A percentile compares a stretch with the other conserved stretches of the same genome.
Evolutionary conservation across 305 asterid genomes (phyloP).

Genomic region (Fraxinus floribunda): DNA sequence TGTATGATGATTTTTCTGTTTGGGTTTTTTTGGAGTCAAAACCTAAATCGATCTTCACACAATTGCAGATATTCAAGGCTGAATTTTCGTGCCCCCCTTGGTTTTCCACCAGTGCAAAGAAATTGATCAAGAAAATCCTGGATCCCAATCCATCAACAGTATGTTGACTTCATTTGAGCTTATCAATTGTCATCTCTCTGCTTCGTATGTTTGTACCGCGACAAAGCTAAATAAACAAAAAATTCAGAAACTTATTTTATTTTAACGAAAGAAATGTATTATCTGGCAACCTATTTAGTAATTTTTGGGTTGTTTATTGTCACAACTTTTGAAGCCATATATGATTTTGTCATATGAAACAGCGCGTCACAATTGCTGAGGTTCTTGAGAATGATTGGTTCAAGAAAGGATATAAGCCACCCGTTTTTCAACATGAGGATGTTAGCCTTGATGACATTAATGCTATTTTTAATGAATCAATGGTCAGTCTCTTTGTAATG

Average conservation of each 20-base stretch:
- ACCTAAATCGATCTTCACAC: conserved; percentile 1
- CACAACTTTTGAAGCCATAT: background rate
- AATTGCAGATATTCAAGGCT: conserved; percentile 84
- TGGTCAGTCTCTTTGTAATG: conserved; percentile 40
- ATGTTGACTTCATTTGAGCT: conserved; percentile 30
- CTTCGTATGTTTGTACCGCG: background rate
- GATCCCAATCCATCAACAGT: conserved; percentile 94
- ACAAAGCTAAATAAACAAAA: background rate
- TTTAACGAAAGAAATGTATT: background rate
- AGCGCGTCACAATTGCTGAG: conserved; percentile 78
- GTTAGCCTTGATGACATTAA: conserved; percentile 78
- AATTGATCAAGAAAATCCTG: conserved; percentile 79
- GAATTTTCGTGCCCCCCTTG: conserved; percentile 85
- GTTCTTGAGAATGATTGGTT: conserved; percentile 91
- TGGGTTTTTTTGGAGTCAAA: background rate
- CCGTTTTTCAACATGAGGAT: conserved; percentile 74
- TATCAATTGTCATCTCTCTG: background rate
- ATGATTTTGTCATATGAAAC: conserved; percentile 25
- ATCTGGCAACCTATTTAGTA: background rate
- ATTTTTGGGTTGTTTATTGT: background rate
- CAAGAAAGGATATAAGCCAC: conserved; percentile 85
- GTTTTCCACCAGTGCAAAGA: conserved; percentile 84
- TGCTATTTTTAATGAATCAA: conserved; percentile 62
- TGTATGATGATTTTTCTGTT: background rate
- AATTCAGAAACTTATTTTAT: background rate